Conservation (phyloP, 495 filamentous ascomycete species). For the Neurospora sp. region DNA sequence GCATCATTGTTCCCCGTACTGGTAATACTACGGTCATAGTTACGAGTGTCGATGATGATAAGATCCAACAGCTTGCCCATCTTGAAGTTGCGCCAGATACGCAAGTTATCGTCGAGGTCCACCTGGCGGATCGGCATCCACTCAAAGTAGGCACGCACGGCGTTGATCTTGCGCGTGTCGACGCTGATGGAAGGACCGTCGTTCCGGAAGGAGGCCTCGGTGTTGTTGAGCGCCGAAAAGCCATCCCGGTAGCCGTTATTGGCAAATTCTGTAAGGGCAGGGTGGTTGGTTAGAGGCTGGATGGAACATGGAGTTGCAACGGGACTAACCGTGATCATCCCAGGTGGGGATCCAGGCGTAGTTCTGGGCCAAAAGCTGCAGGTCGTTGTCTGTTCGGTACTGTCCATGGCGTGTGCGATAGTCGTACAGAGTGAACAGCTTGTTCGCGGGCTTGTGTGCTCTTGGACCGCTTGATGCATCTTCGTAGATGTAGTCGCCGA, state of each 20-base stretch:
- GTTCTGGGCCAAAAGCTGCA: conserved; percentile 41
- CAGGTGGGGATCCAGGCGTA: conserved; percentile 58
- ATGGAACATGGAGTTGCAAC: not conserved
- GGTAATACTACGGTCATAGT: conserved; percentile 48
- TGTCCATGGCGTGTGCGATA: conserved; percentile 49
- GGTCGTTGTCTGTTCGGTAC: conserved; percentile 34
- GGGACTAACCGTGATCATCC: conserved; percentile 49
- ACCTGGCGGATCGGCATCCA: conserved; percentile 47
- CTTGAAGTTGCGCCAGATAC: conserved; percentile 54
- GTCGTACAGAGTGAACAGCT: conserved; percentile 36
- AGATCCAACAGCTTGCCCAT: conserved; percentile 52
- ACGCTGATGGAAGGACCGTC: conserved; percentile 47
- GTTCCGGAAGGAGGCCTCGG: conserved; percentile 49
- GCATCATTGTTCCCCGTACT: conserved; percentile 43
- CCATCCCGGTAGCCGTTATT: conserved; percentile 53
- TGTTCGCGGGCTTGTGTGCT: conserved; percentile 11
- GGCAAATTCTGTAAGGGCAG: conserved; percentile 38
- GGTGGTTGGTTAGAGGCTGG: not conserved
- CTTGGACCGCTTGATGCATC: conserved; percentile 37
- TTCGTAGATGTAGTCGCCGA: conserved; percentile 63
- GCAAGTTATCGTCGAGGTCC: conserved; percentile 55
- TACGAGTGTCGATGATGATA: conserved; percentile 54
- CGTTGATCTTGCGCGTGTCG: conserved; percentile 59
- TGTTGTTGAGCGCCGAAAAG: conserved; percentile 46
- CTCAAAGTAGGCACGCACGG: conserved; percentile 57